Conservation (phyloP, 306 rosid genomes). For the Quercus berberidifolia region DNA sequence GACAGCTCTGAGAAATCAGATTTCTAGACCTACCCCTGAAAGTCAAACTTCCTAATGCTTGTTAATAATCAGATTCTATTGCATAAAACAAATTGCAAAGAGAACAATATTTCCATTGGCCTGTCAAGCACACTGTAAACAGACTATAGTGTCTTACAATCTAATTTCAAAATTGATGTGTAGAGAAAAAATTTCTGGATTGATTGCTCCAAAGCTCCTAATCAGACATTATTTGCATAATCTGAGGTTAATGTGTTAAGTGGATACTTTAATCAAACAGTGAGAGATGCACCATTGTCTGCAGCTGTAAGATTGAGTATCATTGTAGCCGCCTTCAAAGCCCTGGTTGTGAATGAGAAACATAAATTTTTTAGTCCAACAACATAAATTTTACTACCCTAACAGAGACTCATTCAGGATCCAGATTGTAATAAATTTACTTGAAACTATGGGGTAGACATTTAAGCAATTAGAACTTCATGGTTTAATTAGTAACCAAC, state of each 20-base stretch:
- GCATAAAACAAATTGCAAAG: neutral
- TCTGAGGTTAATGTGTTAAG: neutral
- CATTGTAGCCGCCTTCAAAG: slow-evolving; percentile 78
- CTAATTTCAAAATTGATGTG: neutral
- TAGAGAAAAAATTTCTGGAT: neutral
- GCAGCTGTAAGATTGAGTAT: slow-evolving; percentile 76
- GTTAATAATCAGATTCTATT: neutral
- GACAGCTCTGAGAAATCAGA: neutral
- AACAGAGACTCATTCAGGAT: too few species aligned
- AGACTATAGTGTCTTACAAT: neutral
- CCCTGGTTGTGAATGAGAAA: slow-evolving; percentile 39
- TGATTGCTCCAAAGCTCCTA: neutral
- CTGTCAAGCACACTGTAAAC: neutral
- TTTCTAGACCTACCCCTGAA: neutral
- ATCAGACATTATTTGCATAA: neutral
- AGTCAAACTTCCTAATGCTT: neutral
- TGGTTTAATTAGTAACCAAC: too few species aligned
- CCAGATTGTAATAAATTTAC: too few species aligned
- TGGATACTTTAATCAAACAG: slow-evolving; percentile 42
- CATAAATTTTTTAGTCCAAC: neutral
- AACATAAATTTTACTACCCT: neutral
- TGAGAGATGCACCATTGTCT: slow-evolving; percentile 91
- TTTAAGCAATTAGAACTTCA: too few species aligned
- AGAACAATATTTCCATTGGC: neutral
- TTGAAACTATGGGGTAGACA: too few species aligned